Evolutionary conservation across 1,284 basidiomycete species (phyloP).

Genomic region (Marasmius fiardii): DNA sequence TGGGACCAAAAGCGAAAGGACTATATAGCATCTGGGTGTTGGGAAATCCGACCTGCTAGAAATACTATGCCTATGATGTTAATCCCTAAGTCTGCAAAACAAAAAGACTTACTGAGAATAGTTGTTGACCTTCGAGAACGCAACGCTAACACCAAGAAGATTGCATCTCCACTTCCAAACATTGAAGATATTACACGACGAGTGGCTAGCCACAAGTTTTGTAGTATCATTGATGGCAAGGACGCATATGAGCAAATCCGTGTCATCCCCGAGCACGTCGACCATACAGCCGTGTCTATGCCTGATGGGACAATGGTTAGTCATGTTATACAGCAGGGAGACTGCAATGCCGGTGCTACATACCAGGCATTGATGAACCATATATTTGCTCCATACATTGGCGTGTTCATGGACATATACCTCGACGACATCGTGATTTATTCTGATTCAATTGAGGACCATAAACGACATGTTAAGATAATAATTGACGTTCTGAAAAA

Average conservation of each 20-base stretch:
- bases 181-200: constrained; percentile 20
- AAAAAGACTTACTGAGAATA: constrained; percentile 18
- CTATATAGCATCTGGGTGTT: constrained; percentile 25
- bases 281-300: constrained; percentile 15
- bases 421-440: constrained; percentile 18
- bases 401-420: constrained; percentile 24
- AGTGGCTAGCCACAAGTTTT: constrained; percentile 28
- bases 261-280: constrained; percentile 23
- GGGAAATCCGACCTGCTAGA: constrained; percentile 22
- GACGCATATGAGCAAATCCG: constrained; percentile 30
- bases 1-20: constrained; percentile 22
- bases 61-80: constrained; percentile 35
- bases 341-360: constrained; percentile 27
- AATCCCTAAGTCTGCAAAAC: constrained; percentile 23
- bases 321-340: constrained; percentile 23
- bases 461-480: constrained; percentile 19
- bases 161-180: constrained; percentile 13
- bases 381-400: constrained; percentile 23
- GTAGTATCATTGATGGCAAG: constrained; percentile 23
- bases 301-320: constrained; percentile 29
- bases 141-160: constrained; percentile 20
- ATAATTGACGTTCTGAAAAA: constrained; percentile 20
- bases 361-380: constrained; percentile 24
- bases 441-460: constrained; percentile 23
- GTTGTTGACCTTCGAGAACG: constrained; percentile 23